These are phyloP conservation scores for Schizosaccharomyces versatilis DNA, from an alignment of 1,139 yeast species.

Conservation along the genomic window DNA sequence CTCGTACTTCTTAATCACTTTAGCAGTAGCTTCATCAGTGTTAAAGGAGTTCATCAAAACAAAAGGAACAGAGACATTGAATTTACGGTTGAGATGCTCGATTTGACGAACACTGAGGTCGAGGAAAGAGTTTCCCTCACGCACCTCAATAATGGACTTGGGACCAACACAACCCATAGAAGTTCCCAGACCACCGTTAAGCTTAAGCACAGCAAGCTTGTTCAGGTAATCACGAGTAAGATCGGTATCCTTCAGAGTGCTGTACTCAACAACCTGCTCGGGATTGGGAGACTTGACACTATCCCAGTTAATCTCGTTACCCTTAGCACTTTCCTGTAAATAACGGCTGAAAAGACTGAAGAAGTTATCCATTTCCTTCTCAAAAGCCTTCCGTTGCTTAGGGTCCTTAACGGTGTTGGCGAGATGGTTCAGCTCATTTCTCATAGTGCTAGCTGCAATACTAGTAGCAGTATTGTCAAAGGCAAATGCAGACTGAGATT, in stretches of 20 bases:
- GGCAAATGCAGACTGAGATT: conserved; percentile 25
- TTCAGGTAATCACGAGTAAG: conserved; percentile 32
- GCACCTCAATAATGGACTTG: conserved; percentile 88
- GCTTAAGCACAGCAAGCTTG: conserved; percentile 81
- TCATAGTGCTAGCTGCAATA: conserved; percentile 94
- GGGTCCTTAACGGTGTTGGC: conserved; percentile 53
- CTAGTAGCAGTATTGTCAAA: conserved; percentile 89
- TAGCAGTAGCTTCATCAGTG: conserved; percentile 87
- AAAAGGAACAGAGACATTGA: conserved; percentile 84
- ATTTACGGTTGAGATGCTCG: conserved; percentile 77
- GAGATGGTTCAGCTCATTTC: conserved; percentile 76
- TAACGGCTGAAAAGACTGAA: conserved; percentile 86
- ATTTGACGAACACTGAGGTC: conserved; percentile 92
- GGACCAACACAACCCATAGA: conserved; percentile 99
- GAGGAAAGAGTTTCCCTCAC: conserved; percentile 92
- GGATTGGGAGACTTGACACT: conserved; percentile 73
- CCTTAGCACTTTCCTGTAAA: conserved; percentile 70
- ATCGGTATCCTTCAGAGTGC: conserved; percentile 21
- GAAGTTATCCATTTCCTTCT: conserved; percentile 84
- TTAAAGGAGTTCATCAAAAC: conserved; percentile 95
- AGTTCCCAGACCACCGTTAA: conserved; percentile 95
- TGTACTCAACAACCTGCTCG: conserved; percentile 72
- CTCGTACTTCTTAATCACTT: conserved; percentile 85
- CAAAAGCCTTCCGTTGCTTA: conserved; percentile 39
- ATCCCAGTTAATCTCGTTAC: conserved; percentile 52